A percentile compares a stretch with the other conserved stretches of the same genome.
Conservation (phyloP, 2,329 filamentous ascomycete species). For the Talaromyces pinophilus region DNA sequence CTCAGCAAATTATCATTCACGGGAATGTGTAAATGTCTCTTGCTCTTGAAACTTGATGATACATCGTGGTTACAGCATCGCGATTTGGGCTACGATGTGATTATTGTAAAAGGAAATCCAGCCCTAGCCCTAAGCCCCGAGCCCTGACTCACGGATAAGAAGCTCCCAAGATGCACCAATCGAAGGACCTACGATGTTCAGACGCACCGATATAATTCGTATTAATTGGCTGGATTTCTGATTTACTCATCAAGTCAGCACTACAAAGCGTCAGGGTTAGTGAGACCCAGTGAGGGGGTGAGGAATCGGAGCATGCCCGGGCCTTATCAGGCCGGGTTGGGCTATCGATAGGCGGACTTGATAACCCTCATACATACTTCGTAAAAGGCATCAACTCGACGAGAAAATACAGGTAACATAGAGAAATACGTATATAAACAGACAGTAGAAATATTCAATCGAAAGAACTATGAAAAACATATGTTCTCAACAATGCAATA, state of each 20-base stretch:
- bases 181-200: neutral
- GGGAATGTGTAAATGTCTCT: neutral
- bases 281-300: neutral
- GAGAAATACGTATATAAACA: neutral
- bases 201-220: neutral
- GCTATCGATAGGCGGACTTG: neutral
- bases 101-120: conserved; percentile 3
- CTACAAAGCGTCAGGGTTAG: neutral
- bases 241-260: neutral
- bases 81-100: neutral
- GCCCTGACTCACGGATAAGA: neutral
- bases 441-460: neutral
- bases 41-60: neutral
- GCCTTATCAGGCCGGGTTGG: neutral
- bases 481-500: neutral
- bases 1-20: too few species aligned
- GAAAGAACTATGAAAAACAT: neutral
- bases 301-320: neutral
- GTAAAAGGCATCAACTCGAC: neutral
- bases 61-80: neutral
- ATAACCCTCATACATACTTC: neutral
- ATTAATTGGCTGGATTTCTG: neutral
- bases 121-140: conserved; percentile 14
- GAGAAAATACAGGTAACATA: neutral
- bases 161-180: neutral